Conservation (phyloP, 352 stramenopile species). For the Pilasporangium apinafurcum region DNA sequence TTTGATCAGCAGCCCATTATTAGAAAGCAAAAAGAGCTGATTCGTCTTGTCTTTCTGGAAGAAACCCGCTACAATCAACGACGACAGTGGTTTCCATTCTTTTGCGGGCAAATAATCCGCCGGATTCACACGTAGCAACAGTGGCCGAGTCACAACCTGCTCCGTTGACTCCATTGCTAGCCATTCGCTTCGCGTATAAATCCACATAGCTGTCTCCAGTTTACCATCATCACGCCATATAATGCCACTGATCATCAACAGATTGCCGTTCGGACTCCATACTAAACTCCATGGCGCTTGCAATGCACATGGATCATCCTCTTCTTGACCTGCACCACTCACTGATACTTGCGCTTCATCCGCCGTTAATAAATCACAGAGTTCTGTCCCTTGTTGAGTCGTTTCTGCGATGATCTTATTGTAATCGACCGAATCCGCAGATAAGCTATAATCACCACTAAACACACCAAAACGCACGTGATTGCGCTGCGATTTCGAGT, state of each 20-base stretch:
- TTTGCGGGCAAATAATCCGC: constrained; percentile 27
- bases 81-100: constrained; percentile 25
- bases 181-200: constrained; percentile 35
- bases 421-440: no score
- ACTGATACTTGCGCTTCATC: background rate
- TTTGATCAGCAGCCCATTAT: constrained; percentile 30
- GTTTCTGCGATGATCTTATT: background rate
- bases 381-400: background rate
- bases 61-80: constrained; percentile 26
- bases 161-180: constrained; percentile 10
- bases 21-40: constrained; percentile 34
- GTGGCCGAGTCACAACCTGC: background rate
- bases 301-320: background rate
- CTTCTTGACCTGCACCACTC: background rate
- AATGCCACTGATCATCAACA: constrained; percentile 38
- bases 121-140: constrained; percentile 28
- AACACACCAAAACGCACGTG: constrained; percentile 27
- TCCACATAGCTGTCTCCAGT: constrained; percentile 26
- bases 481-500: constrained; percentile 12
- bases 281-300: constrained; percentile 16
- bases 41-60: constrained; percentile 24
- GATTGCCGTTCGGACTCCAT: constrained; percentile 52
- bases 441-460: no score
- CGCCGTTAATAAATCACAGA: background rate
- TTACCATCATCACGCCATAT: constrained; percentile 8